These are phyloP conservation scores for Oryza coarctata DNA, from an alignment of 176 grass and related monocot species.

Conservation along the genomic window DNA sequence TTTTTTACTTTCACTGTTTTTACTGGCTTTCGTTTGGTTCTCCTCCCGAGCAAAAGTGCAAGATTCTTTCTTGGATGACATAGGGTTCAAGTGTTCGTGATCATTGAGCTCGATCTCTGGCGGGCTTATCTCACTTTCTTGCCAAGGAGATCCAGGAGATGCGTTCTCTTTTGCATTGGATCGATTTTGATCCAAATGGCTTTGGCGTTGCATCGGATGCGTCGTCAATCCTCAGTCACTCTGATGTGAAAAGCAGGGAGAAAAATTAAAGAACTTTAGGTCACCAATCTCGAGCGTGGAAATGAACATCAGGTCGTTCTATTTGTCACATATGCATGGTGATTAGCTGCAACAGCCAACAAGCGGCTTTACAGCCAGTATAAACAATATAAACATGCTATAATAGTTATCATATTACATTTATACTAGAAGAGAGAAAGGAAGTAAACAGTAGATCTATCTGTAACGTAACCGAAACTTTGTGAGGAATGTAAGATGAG, in stretches of 20 bases:
- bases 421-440: too few species aligned
- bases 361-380: background rate
- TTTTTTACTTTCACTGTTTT: constrained; percentile 10
- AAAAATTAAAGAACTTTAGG: constrained; percentile 2
- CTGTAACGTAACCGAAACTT: too few species aligned
- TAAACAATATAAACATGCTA: too few species aligned
- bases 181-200: constrained; percentile 23
- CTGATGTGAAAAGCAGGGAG: constrained; percentile 17
- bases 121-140: background rate
- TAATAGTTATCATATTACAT: too few species aligned
- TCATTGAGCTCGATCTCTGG: constrained; percentile 22
- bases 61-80: constrained; percentile 22
- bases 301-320: background rate
- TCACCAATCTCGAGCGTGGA: constrained; percentile 34
- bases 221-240: background rate
- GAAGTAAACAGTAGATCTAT: too few species aligned
- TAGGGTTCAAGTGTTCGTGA: background rate
- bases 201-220: constrained; percentile 19
- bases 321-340: background rate
- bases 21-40: background rate
- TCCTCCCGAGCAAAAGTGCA: background rate
- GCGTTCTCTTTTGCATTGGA: constrained; percentile 33
- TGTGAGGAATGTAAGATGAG: too few species aligned
- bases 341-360: background rate
- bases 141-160: constrained; percentile 15